Evolutionary conservation across 345 rosid genomes (phyloP), one percentile per base, ranked within the genome.

Genomic region (Eutrema japonicum): DNA sequence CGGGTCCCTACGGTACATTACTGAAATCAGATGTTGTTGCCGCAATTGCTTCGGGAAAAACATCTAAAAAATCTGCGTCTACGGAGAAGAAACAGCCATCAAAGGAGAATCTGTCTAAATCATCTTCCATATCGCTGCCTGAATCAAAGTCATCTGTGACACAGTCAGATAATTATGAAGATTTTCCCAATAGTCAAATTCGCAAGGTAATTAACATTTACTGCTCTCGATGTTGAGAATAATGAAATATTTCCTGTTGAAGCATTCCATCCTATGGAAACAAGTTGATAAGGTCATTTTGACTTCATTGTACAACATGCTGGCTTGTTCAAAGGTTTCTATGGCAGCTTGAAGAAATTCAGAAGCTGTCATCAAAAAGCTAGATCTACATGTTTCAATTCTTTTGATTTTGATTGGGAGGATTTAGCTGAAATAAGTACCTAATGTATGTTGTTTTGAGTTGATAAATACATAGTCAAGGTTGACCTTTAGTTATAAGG

Each of bases 131-230:
- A 9, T 70, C 61, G 43, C 58, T 29, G 5, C 75, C 76, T 35
- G 85, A 78, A 66, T 75, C 85, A 51, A 77, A 78, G 77, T 58
- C 91, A 76, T 67, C 65, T 30, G 64, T 70, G 65, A 81, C 82
- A 77, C 86, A 71, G 62, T 71, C 83, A 52, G 83, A 82, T 79
- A 82, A 87, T 70, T 91, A 83, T 70, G 90, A 88, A 85, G 97
- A 94, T 81, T 72, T 88, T 12, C 93, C 98, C 64, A 91, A 94
- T 72, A 83, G 88, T 86, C 98, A 94, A 85, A 94, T 94, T 78
- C 98, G 97, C 77, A 94, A 94, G 98, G 98, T 93, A 81, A 46
- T 79, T 66, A n/a, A 50, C 49, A 47, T n/a, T 50, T 42, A 43
- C 4, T 51, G 45, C 68, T 27, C 64, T 58, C 16, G 42, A 3